Evolutionary conservation across 176 grass and related monocot genomes (phyloP), one percentile per base, ranked within the genome.

Genomic region (Ananas comosus): DNA sequence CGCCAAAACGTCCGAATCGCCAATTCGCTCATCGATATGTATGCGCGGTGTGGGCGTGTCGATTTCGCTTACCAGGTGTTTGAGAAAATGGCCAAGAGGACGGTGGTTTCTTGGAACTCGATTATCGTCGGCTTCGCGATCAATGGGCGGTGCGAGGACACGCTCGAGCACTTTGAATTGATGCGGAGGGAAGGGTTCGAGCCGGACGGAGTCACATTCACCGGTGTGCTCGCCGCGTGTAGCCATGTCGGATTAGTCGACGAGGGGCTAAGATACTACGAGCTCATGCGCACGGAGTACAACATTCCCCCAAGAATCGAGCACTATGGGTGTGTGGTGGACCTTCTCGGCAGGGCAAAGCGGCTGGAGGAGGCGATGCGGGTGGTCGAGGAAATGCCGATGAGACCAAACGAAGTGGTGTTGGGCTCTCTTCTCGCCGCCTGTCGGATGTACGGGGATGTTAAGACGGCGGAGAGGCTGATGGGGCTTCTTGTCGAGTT

Each of bases 311-410:
- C 66, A 2, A 80, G 86, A 69, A 78, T 88, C 49, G 92, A 96
- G 76, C 88, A 87, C 73, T 86, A 84, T 65, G 81, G 86, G 16
- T 89, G 92, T 49, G 72, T 96, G 70, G 83, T 96, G 9, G 88
- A 96, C 57, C 66, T 96, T 42, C 83, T 91, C 16, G 85, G 88
- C 51, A 85, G 83, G 2, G 83, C 85, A 2, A 78, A 85, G 14
- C 79, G 76, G 10, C 72, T 91, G 2, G 80, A 83, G 0, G 76
- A 91, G 51, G 83, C 83, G 0, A 81, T 88, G 80, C 53, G 13
- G 1, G 58, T 86, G 52, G 78, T 89, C 1, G 51, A 57, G 16
- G 19, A 72, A 12, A 96, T 91, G 85, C 76, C 79, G 1, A 64
- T 87, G 78, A 64, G 48, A 13, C 85, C 88, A 8, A 96, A 91